phyloP scores from a whole-genome alignment of 2,329 filamentous ascomycete genomes.

The Trichoderma semiorbis region DNA sequence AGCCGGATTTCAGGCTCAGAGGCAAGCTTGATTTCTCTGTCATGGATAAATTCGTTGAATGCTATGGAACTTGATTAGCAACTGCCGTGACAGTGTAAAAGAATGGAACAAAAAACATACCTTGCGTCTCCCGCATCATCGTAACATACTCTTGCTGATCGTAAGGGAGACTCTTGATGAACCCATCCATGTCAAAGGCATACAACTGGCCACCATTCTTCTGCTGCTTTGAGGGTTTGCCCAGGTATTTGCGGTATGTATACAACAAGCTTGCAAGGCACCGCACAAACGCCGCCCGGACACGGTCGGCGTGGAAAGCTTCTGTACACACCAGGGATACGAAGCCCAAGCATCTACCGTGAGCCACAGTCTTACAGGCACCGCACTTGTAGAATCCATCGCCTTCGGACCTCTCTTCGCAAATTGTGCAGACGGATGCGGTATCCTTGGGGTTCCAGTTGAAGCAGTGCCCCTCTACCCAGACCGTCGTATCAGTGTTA shows the following conservation, averaged over 20 bases:
- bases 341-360: conserved; percentile 59
- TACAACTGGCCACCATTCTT: conserved; percentile 58
- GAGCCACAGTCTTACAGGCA: conserved; percentile 57
- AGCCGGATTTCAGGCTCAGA: conserved; percentile 66
- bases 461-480: conserved; percentile 83
- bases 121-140: conserved; percentile 65
- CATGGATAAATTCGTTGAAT: conserved; percentile 83
- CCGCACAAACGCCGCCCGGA: conserved; percentile 61
- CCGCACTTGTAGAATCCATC: conserved; percentile 74
- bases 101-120: conserved; percentile 38
- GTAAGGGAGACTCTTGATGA: conserved; percentile 60
- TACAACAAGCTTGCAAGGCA: conserved; percentile 64
- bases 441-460: conserved; percentile 60
- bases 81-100: neutral
- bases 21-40: conserved; percentile 64
- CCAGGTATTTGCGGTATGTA: conserved; percentile 62
- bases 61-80: conserved; percentile 21
- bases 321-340: conserved; percentile 62
- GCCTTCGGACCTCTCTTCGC: conserved; percentile 67
- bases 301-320: conserved; percentile 59
- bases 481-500: conserved; percentile 75
- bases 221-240: conserved; percentile 57
- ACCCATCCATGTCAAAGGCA: conserved; percentile 63
- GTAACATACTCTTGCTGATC: conserved; percentile 62
- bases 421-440: conserved; percentile 64